Base-by-base conservation (phyloP, 2,329 filamentous ascomycete genomes). In the Remersonia thermophila region DNA sequence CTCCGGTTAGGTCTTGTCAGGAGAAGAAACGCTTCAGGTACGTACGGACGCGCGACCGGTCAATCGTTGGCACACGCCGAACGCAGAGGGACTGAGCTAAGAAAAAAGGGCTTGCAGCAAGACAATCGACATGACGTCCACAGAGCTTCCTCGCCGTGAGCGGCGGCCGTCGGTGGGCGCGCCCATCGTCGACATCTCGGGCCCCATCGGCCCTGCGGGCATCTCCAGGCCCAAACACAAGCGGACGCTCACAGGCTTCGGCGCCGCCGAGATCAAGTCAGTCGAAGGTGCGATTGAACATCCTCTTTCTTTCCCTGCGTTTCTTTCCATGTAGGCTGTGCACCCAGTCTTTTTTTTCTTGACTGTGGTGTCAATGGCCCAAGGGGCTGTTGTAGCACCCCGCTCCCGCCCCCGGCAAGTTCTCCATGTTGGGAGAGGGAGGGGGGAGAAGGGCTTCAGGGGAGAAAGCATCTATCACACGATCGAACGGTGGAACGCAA, bases 241-340 rank as follows among this genome's bases (percentile, higher is more conserved):
- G 69, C 77, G 91, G 49, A 96, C 89, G n/a, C 83, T 83, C 47
- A 98, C 91, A 8, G 91, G 91, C 7, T 91, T 96, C 55, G 87
- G 86, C 25, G 73, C 86, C 18, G 68, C 74, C 26, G 91, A 98
- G 56, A 95, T 95, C 67, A 95, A 94, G 67, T 80, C 64, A 51
- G 84, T 96, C 33, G 87, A 96, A 65, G 85, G 86, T 66, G 77
- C 63, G 63, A 25, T 7, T 30, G 20, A 23, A 23, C 9, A 5
- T 9, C 20, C 20, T 27, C n/a, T 16, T 32, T 31, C 32, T 30
- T 3, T 25, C 8, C 11, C 17, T 30, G 10, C 30, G 27, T 36
- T 16, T 12, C 12, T 16, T 14, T 28, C n/a, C n/a, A n/a, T n/a
- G n/a, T n/a, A n/a, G n/a, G n/a, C n/a, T n/a, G n/a, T n/a, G n/a